These are phyloP conservation scores for Amanita muscaria DNA, from an alignment of 768 basidiomycete species.

Conservation along the genomic window DNA sequence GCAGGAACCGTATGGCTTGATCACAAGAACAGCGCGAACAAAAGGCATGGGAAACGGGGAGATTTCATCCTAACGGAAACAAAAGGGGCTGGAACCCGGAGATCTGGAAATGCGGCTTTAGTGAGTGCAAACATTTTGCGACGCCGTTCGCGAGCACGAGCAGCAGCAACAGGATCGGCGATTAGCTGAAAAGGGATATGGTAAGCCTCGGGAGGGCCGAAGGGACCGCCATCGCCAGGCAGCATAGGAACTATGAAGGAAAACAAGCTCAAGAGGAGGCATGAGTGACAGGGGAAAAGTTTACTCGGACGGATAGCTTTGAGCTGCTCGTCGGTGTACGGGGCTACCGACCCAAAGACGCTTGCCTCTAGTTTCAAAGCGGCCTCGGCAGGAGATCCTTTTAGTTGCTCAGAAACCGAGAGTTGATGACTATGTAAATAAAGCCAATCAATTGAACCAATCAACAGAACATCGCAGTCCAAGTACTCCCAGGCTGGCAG, in stretches of 20 bases:
- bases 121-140: conserved; percentile 3
- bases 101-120: conserved; percentile 2
- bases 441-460: too few relatives aligned
- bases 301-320: conserved; percentile 7
- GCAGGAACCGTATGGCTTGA: too few relatives aligned
- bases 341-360: conserved; percentile 3
- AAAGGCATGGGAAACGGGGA: too few relatives aligned
- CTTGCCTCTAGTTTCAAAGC: conserved; percentile 5
- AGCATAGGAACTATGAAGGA: conserved; percentile 2
- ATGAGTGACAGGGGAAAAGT: conserved; percentile 2
- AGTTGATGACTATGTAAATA: too few relatives aligned
- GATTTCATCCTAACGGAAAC: background rate
- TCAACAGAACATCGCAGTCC: too few relatives aligned
- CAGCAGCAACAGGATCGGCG: conserved; percentile 1
- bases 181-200: conserved; percentile 5
- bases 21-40: too few relatives aligned
- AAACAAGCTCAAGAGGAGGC: conserved; percentile 1
- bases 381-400: conserved; percentile 4
- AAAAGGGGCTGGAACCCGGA: background rate
- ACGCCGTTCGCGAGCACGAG: conserved; percentile 3
- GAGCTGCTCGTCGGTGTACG: conserved; percentile 5
- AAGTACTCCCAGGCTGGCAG: too few relatives aligned
- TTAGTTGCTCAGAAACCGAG: background rate
- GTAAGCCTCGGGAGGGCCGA: conserved; percentile 2
- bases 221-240: conserved; percentile 5